These are phyloP conservation scores for Vigna reflexopilosa DNA, from an alignment of 306 rosid species.

Conservation along the genomic window DNA sequence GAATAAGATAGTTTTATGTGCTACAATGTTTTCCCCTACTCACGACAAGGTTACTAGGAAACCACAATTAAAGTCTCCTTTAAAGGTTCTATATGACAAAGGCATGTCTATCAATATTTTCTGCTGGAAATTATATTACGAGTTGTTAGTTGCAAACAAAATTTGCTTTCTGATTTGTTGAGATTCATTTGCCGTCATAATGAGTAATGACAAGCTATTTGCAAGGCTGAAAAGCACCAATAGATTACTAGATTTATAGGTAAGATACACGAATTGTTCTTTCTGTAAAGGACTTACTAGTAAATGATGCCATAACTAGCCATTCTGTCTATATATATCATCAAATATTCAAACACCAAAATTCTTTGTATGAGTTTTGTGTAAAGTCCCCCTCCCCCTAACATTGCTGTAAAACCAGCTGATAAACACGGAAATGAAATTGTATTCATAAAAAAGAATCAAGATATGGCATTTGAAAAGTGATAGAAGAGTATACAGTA, in stretches of 20 bases:
- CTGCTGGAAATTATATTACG: constrained; percentile 3
- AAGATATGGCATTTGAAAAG: constrained; percentile 2
- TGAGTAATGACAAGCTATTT: constrained; percentile 6
- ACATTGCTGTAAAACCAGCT: neutral
- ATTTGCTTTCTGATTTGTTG: constrained; percentile 25
- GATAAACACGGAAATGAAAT: neutral
- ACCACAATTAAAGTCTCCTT: constrained; percentile 22
- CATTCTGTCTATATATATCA: neutral
- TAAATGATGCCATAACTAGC: neutral
- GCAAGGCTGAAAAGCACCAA: neutral
- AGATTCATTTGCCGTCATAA: neutral
- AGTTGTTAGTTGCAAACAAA: constrained; percentile 31
- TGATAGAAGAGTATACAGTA: constrained; percentile 30
- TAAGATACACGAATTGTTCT: neutral
- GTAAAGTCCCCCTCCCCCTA: neutral
- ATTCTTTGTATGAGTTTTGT: neutral
- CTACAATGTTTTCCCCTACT: constrained; percentile 27
- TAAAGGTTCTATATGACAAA: constrained; percentile 44
- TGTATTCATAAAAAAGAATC: neutral
- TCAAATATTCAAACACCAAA: neutral
- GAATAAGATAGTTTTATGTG: constrained; percentile 45
- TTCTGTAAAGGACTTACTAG: neutral
- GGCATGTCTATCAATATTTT: constrained; percentile 38
- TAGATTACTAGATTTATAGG: neutral
- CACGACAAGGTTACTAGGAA: constrained; percentile 30